Conservation (phyloP, 2,329 filamentous ascomycete species). For the Blastomyces emzantsi region DNA sequence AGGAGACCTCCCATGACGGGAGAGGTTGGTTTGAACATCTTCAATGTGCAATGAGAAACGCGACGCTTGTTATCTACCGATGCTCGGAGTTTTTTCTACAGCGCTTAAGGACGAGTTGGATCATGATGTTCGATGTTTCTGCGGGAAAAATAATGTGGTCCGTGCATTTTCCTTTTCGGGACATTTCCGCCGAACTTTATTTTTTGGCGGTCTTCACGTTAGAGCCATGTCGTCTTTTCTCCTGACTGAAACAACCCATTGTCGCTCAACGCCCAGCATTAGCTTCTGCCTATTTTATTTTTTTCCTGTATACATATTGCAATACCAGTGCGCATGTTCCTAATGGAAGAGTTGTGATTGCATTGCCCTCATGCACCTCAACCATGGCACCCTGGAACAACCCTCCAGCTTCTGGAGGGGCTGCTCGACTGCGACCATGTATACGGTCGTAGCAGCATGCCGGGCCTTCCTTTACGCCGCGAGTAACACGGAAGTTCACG, state of each 20-base stretch:
- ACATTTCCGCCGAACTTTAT: conserved; percentile 5
- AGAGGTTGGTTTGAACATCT: conserved; percentile 77
- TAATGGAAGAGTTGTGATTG: conserved; percentile 17
- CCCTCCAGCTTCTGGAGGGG: conserved; percentile 54
- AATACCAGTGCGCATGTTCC: conserved; percentile 16
- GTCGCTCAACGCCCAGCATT: background rate
- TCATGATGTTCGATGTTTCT: background rate
- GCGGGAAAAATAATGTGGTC: conserved; percentile 14
- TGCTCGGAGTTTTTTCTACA: background rate
- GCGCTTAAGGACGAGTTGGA: too few relatives aligned
- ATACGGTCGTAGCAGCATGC: conserved; percentile 59
- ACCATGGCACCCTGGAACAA: conserved; percentile 32
- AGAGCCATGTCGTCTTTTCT: too few relatives aligned
- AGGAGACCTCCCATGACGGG: conserved; percentile 70
- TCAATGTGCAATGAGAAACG: conserved; percentile 22
- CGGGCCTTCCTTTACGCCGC: conserved; percentile 66
- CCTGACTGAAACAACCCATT: background rate
- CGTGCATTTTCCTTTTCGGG: conserved; percentile 11
- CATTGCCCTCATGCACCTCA: conserved; percentile 29
- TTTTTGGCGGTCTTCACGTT: too few relatives aligned
- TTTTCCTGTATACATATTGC: conserved; percentile 18
- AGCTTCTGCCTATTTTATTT: conserved; percentile 7
- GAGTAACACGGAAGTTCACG: conserved; percentile 66
- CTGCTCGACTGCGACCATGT: conserved; percentile 65
- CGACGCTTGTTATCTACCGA: background rate